Evolutionary conservation across 2,329 filamentous ascomycete genomes (phyloP).

Genomic region (Colletotrichum coccodes): DNA sequence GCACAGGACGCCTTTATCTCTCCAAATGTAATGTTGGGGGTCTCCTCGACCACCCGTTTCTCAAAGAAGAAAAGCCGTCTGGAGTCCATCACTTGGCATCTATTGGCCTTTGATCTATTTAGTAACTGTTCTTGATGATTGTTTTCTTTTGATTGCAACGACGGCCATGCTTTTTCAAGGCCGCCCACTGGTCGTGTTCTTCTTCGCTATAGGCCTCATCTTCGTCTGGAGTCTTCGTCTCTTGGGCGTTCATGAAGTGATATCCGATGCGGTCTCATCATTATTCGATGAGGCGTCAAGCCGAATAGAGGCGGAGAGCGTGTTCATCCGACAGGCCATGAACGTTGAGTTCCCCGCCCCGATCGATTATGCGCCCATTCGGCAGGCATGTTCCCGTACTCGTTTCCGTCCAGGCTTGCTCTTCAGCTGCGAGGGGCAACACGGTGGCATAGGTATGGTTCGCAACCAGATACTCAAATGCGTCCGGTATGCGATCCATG

Average conservation of each 20-base stretch:
- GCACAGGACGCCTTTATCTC: neutral
- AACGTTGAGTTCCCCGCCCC: constrained; percentile 46
- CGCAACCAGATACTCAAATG: constrained; percentile 53
- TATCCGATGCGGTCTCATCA: constrained; percentile 8
- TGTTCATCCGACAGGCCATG: constrained; percentile 39
- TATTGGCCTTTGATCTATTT: neutral
- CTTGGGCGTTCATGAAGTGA: neutral
- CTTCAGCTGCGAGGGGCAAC: constrained; percentile 51
- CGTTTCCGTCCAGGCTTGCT: constrained; percentile 46
- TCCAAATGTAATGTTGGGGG: neutral
- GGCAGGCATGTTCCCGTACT: constrained; percentile 43
- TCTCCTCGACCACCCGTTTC: neutral
- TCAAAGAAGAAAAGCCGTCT: neutral
- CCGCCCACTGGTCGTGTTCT: constrained; percentile 15
- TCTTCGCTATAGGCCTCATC: constrained; percentile 6
- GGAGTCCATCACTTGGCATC: neutral
- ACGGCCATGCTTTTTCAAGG: constrained; percentile 28
- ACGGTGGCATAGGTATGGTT: constrained; percentile 51
- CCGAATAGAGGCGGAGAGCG: constrained; percentile 21
- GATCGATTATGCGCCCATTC: constrained; percentile 47
- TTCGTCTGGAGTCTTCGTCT: constrained; percentile 27
- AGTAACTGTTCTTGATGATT: neutral
- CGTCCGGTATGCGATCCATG: constrained; percentile 50
- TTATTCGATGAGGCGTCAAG: constrained; percentile 1
- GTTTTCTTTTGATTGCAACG: neutral